Evolutionary conservation across 1,139 yeast genomes (phyloP).

Genomic region (Wickerhamomyces sp.): DNA sequence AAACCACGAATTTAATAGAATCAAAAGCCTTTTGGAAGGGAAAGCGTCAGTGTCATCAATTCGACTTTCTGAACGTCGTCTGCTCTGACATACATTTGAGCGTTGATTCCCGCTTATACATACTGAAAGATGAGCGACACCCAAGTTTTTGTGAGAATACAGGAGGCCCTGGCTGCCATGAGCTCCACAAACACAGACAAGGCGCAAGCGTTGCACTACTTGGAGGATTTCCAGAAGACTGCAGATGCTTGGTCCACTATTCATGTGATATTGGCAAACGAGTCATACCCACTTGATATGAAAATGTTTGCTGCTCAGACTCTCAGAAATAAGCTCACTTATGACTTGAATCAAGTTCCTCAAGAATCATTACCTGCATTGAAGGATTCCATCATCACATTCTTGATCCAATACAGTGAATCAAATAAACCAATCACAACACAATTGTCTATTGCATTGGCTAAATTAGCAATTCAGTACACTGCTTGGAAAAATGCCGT

Average conservation of each 20-base stretch:
- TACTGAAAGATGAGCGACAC: not conserved
- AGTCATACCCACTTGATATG: slow-evolving; percentile 38
- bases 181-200: slow-evolving; percentile 32
- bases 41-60: no score
- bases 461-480: slow-evolving; percentile 77
- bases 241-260: slow-evolving; percentile 60
- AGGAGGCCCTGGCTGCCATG: slow-evolving; percentile 22
- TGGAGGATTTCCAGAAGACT: slow-evolving; percentile 82
- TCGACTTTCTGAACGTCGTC: no score
- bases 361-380: slow-evolving; percentile 45
- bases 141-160: slow-evolving; percentile 10
- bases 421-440: slow-evolving; percentile 57
- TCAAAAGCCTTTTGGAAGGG: not conserved
- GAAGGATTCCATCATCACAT: slow-evolving; percentile 55
- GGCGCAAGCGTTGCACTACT: slow-evolving; percentile 55
- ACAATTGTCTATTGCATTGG: slow-evolving; percentile 75
- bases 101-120: not conserved
- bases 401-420: slow-evolving; percentile 45
- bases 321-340: slow-evolving; percentile 74
- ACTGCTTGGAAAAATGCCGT: slow-evolving; percentile 69
- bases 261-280: slow-evolving; percentile 26
- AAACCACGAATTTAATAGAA: not conserved
- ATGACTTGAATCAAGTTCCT: slow-evolving; percentile 77
- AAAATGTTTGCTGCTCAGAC: slow-evolving; percentile 90
- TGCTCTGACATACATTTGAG: no score